Conservation (phyloP, 331 rosid species). For the Phaseolus coccineus region DNA sequence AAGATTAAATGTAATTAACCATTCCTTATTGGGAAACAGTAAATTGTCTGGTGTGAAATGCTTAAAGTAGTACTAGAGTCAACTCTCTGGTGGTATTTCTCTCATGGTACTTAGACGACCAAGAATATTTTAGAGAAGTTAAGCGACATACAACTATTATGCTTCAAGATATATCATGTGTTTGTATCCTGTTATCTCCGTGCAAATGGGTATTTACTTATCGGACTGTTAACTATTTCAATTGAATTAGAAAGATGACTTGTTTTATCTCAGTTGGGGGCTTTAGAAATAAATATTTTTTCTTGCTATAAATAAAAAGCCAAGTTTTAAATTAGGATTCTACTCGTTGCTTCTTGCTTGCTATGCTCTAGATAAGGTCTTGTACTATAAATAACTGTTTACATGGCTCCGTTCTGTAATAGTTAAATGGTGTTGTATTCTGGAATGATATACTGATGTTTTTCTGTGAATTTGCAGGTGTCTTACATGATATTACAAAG, state of each 20-base stretch:
- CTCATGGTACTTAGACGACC: conserved; percentile 14
- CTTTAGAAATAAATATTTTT: neutral
- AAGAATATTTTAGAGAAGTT: conserved; percentile 10
- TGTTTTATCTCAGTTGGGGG: neutral
- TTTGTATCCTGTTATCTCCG: conserved; percentile 14
- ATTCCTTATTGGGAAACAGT: neutral
- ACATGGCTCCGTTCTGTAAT: conserved; percentile 26
- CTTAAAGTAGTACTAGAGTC: neutral
- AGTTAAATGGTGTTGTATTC: neutral
- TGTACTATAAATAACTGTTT: conserved; percentile 12
- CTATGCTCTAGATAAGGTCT: neutral
- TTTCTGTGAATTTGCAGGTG: conserved; percentile 70
- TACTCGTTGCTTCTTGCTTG: neutral
- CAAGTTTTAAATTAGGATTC: neutral
- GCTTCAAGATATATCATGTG: conserved; percentile 7
- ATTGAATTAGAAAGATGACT: neutral
- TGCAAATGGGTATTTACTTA: neutral
- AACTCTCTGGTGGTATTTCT: conserved; percentile 25
- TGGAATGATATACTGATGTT: conserved; percentile 33
- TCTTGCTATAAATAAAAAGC: neutral
- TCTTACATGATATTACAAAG: conserved; percentile 97
- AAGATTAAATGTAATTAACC: conserved; percentile 12
- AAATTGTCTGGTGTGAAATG: neutral
- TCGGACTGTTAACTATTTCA: conserved; percentile 4
- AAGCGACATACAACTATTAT: neutral